These are phyloP conservation scores for Paraphoma chrysanthemicola DNA, from an alignment of 2,329 filamentous ascomycete genomes.

Conservation along the genomic window DNA sequence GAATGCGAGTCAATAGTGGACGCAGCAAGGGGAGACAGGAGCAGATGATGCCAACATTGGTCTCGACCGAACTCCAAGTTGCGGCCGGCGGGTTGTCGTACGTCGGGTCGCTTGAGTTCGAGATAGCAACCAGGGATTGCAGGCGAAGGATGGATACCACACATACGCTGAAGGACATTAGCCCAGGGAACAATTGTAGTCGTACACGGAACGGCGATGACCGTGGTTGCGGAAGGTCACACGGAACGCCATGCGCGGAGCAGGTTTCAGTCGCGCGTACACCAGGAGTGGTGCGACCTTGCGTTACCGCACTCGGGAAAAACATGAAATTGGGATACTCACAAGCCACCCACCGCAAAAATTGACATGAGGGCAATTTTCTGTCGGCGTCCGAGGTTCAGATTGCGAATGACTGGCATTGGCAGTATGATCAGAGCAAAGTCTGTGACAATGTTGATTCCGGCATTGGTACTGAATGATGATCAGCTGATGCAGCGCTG, in stretches of 20 bases:
- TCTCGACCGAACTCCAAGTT: constrained; percentile 39
- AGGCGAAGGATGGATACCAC: constrained; percentile 44
- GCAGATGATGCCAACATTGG: constrained; percentile 43
- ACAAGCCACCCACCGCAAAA: constrained; percentile 51
- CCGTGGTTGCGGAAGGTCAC: neutral
- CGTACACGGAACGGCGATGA: neutral
- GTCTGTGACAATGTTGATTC: constrained; percentile 43
- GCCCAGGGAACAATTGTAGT: neutral
- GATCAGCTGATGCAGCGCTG: neutral
- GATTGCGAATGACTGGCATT: constrained; percentile 40
- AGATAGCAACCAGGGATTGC: constrained; percentile 40
- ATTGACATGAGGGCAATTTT: constrained; percentile 47
- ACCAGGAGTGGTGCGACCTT: neutral
- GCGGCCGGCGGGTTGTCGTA: constrained; percentile 44
- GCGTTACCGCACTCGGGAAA: no score
- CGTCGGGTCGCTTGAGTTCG: constrained; percentile 35
- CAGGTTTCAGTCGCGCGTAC: neutral
- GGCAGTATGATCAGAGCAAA: constrained; percentile 44
- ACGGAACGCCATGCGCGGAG: constrained; percentile 1
- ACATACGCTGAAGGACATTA: constrained; percentile 34
- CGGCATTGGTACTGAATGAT: constrained; percentile 26
- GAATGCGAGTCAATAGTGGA: constrained; percentile 30
- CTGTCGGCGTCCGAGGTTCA: constrained; percentile 44
- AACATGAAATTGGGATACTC: constrained; percentile 22
- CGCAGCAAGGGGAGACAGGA: constrained; percentile 40